These are phyloP conservation scores for Phialophora tarda DNA, from an alignment of 2,329 filamentous ascomycete genomes.

Conservation along the genomic window DNA sequence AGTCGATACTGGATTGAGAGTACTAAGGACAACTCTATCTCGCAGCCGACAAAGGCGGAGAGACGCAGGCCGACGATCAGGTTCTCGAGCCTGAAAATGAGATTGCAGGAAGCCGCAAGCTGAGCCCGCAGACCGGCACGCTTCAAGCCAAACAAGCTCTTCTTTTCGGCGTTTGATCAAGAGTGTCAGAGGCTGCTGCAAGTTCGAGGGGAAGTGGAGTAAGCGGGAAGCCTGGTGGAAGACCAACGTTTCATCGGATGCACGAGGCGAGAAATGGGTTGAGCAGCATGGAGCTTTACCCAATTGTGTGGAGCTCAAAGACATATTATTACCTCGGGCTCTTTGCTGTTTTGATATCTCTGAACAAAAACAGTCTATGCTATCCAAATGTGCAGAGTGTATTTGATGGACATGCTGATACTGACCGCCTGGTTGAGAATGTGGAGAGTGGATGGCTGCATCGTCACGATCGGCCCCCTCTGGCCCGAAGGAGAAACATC, in stretches of 20 bases:
- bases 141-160: slow-evolving; percentile 8
- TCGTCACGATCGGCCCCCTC: slow-evolving; percentile 7
- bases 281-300: slow-evolving; percentile 4
- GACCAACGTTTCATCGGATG: slow-evolving; percentile 28
- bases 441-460: slow-evolving; percentile 29
- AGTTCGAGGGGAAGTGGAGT: slow-evolving; percentile 30
- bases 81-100: slow-evolving; percentile 20
- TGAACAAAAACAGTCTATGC: background rate
- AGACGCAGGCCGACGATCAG: slow-evolving; percentile 20
- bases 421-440: slow-evolving; percentile 24
- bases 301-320: background rate
- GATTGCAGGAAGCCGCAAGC: slow-evolving; percentile 30
- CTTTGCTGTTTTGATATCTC: background rate
- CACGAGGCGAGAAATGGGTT: background rate
- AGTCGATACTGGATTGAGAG: slow-evolving; percentile 17
- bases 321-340: background rate
- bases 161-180: slow-evolving; percentile 23
- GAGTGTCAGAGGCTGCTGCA: slow-evolving; percentile 33
- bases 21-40: slow-evolving; percentile 19
- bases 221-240: slow-evolving; percentile 18
- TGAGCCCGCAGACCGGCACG: slow-evolving; percentile 11
- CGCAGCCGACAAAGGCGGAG: slow-evolving; percentile 24
- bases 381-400: background rate
- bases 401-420: slow-evolving; percentile 18
- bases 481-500: background rate